Base-by-base conservation (phyloP, 2,329 filamentous ascomycete genomes). In the Fusarium ambrosium region DNA sequence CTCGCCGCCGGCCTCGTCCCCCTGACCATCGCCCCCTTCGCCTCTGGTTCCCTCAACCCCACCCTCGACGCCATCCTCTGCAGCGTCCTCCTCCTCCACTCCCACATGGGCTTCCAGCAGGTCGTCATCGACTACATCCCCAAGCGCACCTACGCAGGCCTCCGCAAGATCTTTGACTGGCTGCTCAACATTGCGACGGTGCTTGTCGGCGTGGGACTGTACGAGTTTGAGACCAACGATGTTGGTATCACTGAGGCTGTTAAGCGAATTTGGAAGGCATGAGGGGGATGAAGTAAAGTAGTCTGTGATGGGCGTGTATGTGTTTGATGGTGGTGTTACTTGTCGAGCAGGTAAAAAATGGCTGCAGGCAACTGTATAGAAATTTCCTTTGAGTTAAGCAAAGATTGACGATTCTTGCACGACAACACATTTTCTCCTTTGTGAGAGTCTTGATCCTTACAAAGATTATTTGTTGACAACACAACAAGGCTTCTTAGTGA, bases 161-260 rank as follows among this genome's bases (percentile, higher is more conserved):
- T 90, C 70, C 90, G 91, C 82, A 92, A 90, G 81, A 64, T 87
- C n/a, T 88, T 92, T 82, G 90, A 89, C 84, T 98, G 95, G 95
- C 87, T 88, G 41, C 90, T 98, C 73, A 95, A 95, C 80, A 85
- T 88, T 55, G 92, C 90, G 70, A 98, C 97, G 13, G 87, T 96
- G 68, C 87, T 94, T 62, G 94, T 95, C 73, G 95, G 94, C 61
- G 89, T 98, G 76, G 95, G 95, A 68, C 89, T 98, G 80, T 99
- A 99, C 86, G 96, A 98, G 85, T 98, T 98, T 80, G 97, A 99
- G 92, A 99, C 97, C 36, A 98, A 98, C 82, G 97, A 99, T 78
- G 95, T 99, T 62, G 97, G 97, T 76, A 84, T 99, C 70, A 98
- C 95, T 10, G 96, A 97, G 89, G 93, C 92, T 36, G 89, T 98